Base-by-base conservation (phyloP, 2,329 filamentous ascomycete genomes). In the Diaporthe batatas region DNA sequence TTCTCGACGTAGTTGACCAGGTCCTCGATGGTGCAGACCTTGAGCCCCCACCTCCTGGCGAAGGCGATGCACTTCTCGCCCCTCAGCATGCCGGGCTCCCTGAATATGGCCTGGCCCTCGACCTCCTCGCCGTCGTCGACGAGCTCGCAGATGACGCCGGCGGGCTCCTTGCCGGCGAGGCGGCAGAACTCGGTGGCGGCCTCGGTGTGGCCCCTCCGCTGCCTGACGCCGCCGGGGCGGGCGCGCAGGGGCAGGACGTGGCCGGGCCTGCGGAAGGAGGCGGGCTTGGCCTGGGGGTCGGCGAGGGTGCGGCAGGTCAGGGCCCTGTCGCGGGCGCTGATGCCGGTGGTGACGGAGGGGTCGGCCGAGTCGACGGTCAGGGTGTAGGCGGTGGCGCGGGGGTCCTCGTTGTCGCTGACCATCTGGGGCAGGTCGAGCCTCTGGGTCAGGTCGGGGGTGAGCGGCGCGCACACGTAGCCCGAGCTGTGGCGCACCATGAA, bases 11-110 rank as follows among this genome's bases (percentile, higher is more conserved):
- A 93, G 72, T 86, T 86, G 36, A 96, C 92, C 83, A 99, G 83
- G 83, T 96, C 95, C 81, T 96, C 95, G 84, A 99, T 98, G 39
- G 96, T 98, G 84, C 95, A 97, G 73, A 97, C 94, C 86, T 93
- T 96, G 77, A 99, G 86, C 6, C 95, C 95, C 91, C 93, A 98
- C 83, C 88, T 91, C 83, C 91, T 91, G 36, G 95, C 96, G 87
- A 99, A 99, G 67, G 87, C 89, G 79, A 99, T 86, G 84, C 95
- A 98, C 49, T 90, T 93, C 84, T 98, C 94, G 75, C 94, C 91
- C 77, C 95, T 86, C 91, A 98, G 92, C 96, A 99, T 99, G 34
- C 93, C 94, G n/a, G 91, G 89, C 25, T 89, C 91, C 14, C 82
- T 81, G 76, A 91, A 86, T 79, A 93, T 85, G 0, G 94, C 88